A percentile compares a stretch with the other conserved stretches of the same genome.
These are phyloP conservation scores for Dioscorea cayenensis DNA, from an alignment of 116 monocot genomes.

Conservation along the genomic window DNA sequence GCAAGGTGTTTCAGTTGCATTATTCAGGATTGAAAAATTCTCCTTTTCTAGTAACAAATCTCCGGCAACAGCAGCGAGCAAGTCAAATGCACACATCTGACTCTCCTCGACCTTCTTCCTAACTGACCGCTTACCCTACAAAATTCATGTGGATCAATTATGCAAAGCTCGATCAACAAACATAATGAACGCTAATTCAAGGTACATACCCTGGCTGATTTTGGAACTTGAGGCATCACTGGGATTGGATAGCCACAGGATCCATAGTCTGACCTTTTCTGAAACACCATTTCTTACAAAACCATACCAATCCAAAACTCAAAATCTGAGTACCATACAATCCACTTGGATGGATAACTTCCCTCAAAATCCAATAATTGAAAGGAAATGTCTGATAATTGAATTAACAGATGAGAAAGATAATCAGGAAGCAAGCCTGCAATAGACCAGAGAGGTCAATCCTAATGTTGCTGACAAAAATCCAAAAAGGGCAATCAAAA, in stretches of 20 bases:
- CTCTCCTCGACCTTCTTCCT: conserved; percentile 38
- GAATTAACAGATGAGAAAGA: too few species aligned
- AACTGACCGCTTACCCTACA: conserved; percentile 39
- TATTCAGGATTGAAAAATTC: conserved; percentile 6
- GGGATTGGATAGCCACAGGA: conserved; percentile 33
- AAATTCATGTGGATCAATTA: conserved; percentile 4
- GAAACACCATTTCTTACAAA: conserved; percentile 40
- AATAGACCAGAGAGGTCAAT: too few species aligned
- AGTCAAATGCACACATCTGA: conserved; percentile 53
- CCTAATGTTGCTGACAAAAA: too few species aligned
- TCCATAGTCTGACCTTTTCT: conserved; percentile 43
- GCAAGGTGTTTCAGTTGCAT: conserved; percentile 7
- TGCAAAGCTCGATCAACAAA: neutral
- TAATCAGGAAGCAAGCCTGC: too few species aligned
- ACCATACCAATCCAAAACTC: conserved; percentile 15
- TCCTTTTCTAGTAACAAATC: conserved; percentile 22
- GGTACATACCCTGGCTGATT: conserved; percentile 30
- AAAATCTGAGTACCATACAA: conserved; percentile 3
- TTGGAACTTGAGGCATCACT: conserved; percentile 35
- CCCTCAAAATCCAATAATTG: neutral
- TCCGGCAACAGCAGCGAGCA: conserved; percentile 61
- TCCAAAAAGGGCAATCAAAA: neutral
- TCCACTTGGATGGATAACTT: neutral
- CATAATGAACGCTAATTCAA: conserved; percentile 2
- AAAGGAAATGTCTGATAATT: neutral